Evolutionary conservation across 2,329 filamentous ascomycete species (phyloP).

Genomic region (Phoma herbarum): DNA sequence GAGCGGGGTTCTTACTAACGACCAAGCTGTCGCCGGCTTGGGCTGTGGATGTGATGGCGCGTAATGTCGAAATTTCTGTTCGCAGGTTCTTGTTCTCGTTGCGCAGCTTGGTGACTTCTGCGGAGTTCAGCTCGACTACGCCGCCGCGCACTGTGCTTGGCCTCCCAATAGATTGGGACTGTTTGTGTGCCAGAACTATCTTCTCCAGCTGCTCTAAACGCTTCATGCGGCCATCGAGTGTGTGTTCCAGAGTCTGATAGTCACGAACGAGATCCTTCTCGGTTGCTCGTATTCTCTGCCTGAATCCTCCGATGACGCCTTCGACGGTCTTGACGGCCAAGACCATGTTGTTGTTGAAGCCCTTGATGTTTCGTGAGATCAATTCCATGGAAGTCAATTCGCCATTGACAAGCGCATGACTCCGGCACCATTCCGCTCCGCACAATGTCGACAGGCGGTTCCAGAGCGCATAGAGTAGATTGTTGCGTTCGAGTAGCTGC

Average conservation of each 20-base stretch:
- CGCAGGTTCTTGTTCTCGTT: constrained; percentile 68
- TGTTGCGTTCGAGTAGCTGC: constrained; percentile 88
- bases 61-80: constrained; percentile 72
- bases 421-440: constrained; percentile 89
- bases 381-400: constrained; percentile 86
- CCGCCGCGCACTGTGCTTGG: constrained; percentile 53
- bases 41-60: constrained; percentile 50
- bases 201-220: constrained; percentile 88
- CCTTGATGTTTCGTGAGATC: constrained; percentile 83
- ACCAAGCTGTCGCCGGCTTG: constrained; percentile 34
- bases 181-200: constrained; percentile 62
- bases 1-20: constrained; percentile 39
- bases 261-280: constrained; percentile 91
- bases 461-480: constrained; percentile 88
- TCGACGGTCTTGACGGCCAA: constrained; percentile 89
- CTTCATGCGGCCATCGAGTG: constrained; percentile 80
- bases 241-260: constrained; percentile 84
- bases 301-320: constrained; percentile 78
- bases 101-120: constrained; percentile 67
- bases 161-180: constrained; percentile 50
- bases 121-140: constrained; percentile 51
- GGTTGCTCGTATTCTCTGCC: constrained; percentile 80
- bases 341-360: constrained; percentile 89
- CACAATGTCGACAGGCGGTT: constrained; percentile 85
- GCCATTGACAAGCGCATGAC: constrained; percentile 87